Conservation (phyloP, 2,329 filamentous ascomycete species). For the Diplodia intermedia region DNA sequence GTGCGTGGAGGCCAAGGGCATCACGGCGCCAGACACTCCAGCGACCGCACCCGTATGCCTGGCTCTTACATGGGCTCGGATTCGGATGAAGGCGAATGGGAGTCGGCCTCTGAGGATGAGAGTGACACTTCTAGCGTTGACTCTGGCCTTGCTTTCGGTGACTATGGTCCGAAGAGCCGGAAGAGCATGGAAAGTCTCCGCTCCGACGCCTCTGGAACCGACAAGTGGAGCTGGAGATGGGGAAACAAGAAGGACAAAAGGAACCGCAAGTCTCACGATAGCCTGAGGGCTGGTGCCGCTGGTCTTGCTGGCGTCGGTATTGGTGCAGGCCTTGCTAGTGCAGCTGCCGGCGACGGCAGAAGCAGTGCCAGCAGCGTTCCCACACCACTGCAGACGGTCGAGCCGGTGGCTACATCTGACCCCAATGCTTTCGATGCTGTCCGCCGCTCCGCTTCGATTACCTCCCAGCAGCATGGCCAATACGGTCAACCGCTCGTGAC, state of each 20-base stretch:
- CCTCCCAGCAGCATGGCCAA: slow-evolving; percentile 46
- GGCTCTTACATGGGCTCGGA: slow-evolving; percentile 36
- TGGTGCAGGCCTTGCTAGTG: slow-evolving; percentile 30
- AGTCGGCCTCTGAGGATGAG: slow-evolving; percentile 50
- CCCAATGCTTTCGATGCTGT: slow-evolving; percentile 66
- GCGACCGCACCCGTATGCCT: slow-evolving; percentile 38
- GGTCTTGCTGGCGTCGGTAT: slow-evolving; percentile 51
- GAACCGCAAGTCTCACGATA: slow-evolving; percentile 40
- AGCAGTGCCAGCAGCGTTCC: slow-evolving; percentile 56
- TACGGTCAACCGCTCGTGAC: slow-evolving; percentile 47
- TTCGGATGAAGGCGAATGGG: slow-evolving; percentile 59
- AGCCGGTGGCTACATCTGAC: slow-evolving; percentile 71
- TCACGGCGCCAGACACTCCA: slow-evolving; percentile 31
- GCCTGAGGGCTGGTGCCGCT: slow-evolving; percentile 43
- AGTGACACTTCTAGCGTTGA: slow-evolving; percentile 56
- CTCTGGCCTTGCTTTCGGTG: slow-evolving; percentile 68
- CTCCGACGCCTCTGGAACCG: slow-evolving; percentile 61
- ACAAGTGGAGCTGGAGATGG: slow-evolving; percentile 68
- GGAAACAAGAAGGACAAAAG: slow-evolving; percentile 56
- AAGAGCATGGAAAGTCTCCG: slow-evolving; percentile 60
- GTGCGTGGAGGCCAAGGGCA: slow-evolving; percentile 42
- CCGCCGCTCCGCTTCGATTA: slow-evolving; percentile 57
- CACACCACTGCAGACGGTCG: slow-evolving; percentile 66
- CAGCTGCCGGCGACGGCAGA: slow-evolving; percentile 55
- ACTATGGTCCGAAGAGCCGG: slow-evolving; percentile 43